phyloP scores from a whole-genome alignment of 768 basidiomycete genomes.

The Boletus barrowsii region DNA sequence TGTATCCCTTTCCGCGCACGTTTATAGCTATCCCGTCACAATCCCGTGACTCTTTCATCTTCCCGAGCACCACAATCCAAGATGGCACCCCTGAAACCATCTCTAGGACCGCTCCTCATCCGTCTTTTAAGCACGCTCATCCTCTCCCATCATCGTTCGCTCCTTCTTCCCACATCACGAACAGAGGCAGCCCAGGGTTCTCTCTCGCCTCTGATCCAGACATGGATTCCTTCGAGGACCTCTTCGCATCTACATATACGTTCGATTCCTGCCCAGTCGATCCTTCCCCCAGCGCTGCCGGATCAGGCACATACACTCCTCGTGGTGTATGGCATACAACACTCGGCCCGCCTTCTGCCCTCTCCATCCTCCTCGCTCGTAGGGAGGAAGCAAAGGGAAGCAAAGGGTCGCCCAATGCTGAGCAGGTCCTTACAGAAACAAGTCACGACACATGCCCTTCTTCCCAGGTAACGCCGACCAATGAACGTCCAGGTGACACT shows the following conservation, averaged over 20 bases:
- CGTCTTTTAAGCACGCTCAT: conserved; percentile 16
- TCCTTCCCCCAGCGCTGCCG: conserved; percentile 2
- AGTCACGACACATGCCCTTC: conserved; percentile 1
- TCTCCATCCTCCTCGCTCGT: conserved; percentile 36
- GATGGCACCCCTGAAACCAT: conserved; percentile 27
- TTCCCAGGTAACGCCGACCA: conserved; percentile 22
- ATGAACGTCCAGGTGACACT: conserved; percentile 5
- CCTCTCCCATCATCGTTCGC: conserved; percentile 24
- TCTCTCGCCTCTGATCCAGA: conserved; percentile 22
- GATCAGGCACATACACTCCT: conserved; percentile 19
- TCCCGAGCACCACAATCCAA: conserved; percentile 29
- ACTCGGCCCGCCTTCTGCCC: conserved; percentile 29
- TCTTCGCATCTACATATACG: conserved; percentile 30
- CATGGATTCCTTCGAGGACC: conserved; percentile 26
- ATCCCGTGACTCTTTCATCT: conserved; percentile 39
- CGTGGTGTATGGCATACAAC: conserved; percentile 22
- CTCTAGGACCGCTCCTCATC: conserved; percentile 6
- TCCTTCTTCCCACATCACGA: conserved; percentile 18
- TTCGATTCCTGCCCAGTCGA: conserved; percentile 18
- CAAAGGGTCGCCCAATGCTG: not conserved
- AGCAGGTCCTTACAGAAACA: not conserved
- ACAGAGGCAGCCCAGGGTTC: conserved; percentile 23
- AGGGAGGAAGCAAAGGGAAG: conserved; percentile 8
- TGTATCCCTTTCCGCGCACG: conserved; percentile 14
- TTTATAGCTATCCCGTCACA: conserved; percentile 23